These are phyloP conservation scores for Phytophthora tentaculata DNA, from an alignment of 352 stramenopile genomes.

Conservation along the genomic window DNA sequence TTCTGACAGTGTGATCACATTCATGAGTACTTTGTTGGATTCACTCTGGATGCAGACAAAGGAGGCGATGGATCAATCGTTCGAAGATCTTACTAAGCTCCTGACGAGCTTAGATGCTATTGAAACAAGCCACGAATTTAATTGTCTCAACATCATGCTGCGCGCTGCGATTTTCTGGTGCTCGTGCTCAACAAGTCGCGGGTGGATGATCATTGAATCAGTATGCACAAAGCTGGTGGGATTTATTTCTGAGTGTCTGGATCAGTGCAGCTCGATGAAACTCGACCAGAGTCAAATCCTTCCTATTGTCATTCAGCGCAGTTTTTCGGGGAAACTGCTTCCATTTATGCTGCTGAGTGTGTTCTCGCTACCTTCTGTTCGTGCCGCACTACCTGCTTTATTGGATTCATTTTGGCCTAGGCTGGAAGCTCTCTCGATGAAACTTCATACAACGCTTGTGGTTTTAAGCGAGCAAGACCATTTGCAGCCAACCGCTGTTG, in stretches of 20 bases:
- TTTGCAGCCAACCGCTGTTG: background rate
- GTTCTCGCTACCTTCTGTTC: slow-evolving; percentile 67
- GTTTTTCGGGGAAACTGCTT: slow-evolving; percentile 76
- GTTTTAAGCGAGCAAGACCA: slow-evolving; percentile 17
- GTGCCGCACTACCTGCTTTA: slow-evolving; percentile 43
- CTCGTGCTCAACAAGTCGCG: slow-evolving; percentile 45
- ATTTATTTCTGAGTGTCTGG: slow-evolving; percentile 51
- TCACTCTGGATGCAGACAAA: slow-evolving; percentile 50
- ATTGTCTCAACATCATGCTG: slow-evolving; percentile 81
- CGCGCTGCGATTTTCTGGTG: slow-evolving; percentile 83
- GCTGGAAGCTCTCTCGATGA: slow-evolving; percentile 46
- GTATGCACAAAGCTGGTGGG: slow-evolving; percentile 60
- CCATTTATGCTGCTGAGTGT: slow-evolving; percentile 76
- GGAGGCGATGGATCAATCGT: slow-evolving; percentile 15
- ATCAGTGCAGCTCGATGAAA: slow-evolving; percentile 25
- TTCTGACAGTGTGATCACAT: slow-evolving; percentile 43
- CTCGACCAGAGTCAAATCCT: slow-evolving; percentile 25
- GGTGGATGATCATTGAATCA: slow-evolving; percentile 68
- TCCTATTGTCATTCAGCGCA: slow-evolving; percentile 53
- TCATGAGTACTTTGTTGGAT: slow-evolving; percentile 69
- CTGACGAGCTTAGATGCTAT: slow-evolving; percentile 50
- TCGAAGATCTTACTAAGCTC: slow-evolving; percentile 12
- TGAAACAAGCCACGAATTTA: slow-evolving; percentile 69
- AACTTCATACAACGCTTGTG: slow-evolving; percentile 22
- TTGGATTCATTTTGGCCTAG: slow-evolving; percentile 56